Percentiles rank a stretch among this genome's conserved stretches.
These are phyloP conservation scores for Symbiodinium natans DNA, from an alignment of 73 alveolate genomes.

Conservation along the genomic window DNA sequence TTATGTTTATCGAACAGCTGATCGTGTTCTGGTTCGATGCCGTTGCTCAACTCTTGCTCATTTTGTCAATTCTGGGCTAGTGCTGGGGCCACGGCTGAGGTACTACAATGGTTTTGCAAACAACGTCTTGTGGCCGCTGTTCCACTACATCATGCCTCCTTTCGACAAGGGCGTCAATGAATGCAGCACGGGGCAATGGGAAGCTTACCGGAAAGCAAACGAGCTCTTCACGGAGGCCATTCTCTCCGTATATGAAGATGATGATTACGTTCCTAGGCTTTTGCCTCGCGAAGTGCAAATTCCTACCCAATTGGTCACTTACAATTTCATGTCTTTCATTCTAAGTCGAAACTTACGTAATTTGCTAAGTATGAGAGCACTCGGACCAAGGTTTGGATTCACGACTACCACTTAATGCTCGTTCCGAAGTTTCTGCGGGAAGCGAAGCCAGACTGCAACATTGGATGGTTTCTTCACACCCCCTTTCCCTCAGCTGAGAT, in stretches of 20 bases:
- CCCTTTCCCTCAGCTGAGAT: slow-evolving; percentile 92
- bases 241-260: slow-evolving; percentile 39
- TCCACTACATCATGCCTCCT: slow-evolving; percentile 92
- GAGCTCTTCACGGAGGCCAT: slow-evolving; percentile 66
- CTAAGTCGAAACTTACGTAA: background rate
- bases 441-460: slow-evolving; percentile 60
- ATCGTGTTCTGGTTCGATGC: background rate
- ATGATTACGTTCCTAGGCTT: background rate
- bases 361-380: background rate
- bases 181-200: slow-evolving; percentile 74
- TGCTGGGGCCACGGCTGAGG: background rate
- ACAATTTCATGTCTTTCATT: background rate
- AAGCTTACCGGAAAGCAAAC: slow-evolving; percentile 48
- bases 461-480: slow-evolving; percentile 88
- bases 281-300: background rate
- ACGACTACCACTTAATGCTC: slow-evolving; percentile 75
- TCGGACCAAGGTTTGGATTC: slow-evolving; percentile 25
- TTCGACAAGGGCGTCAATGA: slow-evolving; percentile 71
- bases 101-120: slow-evolving; percentile 84
- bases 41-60: background rate
- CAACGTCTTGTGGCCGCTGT: slow-evolving; percentile 92
- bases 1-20: background rate
- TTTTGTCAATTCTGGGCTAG: background rate
- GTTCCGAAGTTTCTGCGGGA: slow-evolving; percentile 55
- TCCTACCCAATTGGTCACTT: background rate